Percentiles rank a stretch among this genome's conserved stretches.
Conservation (phyloP, 2,329 filamentous ascomycete genomes). For the Eutypa lata region DNA sequence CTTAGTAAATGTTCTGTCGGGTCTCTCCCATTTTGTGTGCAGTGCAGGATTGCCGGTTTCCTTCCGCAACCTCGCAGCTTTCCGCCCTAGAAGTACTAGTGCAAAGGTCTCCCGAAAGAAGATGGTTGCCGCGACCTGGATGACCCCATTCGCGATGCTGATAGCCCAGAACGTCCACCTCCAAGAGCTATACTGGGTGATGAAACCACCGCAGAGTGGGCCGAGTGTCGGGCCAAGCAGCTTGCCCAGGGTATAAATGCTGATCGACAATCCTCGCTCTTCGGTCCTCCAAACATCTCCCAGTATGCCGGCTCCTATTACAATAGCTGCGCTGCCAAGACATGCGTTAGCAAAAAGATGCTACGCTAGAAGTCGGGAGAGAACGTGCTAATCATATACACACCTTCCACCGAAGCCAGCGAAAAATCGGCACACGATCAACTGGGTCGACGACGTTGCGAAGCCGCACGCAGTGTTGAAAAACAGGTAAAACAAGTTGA, state of each 20-base stretch:
- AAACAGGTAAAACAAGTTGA: conserved; percentile 41
- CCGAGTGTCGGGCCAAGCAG: conserved; percentile 61
- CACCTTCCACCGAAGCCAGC: conserved; percentile 50
- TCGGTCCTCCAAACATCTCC: not conserved
- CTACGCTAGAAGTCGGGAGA: no score
- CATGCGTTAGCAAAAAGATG: not conserved
- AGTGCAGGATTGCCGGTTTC: conserved; percentile 49
- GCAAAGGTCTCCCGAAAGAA: conserved; percentile 64
- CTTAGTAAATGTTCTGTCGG: conserved; percentile 23
- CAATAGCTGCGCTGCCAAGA: not conserved
- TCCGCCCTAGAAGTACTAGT: conserved; percentile 55
- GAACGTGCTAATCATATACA: not conserved
- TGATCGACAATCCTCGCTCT: conserved; percentile 40
- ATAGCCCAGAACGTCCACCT: conserved; percentile 68
- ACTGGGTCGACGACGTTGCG: conserved; percentile 43
- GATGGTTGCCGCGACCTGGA: conserved; percentile 55
- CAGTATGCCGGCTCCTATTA: not conserved
- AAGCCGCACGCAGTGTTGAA: conserved; percentile 58
- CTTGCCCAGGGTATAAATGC: conserved; percentile 58
- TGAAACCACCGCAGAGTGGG: conserved; percentile 59
- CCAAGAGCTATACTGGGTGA: conserved; percentile 60
- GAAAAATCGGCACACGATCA: conserved; percentile 54
- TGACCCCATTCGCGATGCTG: conserved; percentile 53
- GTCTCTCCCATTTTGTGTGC: conserved; percentile 48
- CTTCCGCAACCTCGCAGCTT: conserved; percentile 51